phyloP scores from a whole-genome alignment of 1,284 basidiomycete species.

The Tylopilus sp. region DNA sequence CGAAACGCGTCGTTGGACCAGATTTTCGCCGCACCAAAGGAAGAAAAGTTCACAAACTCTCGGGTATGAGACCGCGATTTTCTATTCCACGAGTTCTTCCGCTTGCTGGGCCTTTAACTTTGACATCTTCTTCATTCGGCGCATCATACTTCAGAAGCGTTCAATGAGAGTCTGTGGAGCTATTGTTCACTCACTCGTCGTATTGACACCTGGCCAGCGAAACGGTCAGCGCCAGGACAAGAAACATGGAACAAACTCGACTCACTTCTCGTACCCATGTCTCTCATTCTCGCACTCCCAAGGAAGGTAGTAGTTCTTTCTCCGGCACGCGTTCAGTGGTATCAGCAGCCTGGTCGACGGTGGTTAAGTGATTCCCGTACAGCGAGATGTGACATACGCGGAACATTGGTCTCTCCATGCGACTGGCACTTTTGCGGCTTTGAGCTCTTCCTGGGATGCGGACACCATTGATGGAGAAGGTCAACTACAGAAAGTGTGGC shows the following conservation, averaged over 20 bases:
- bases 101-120: slow-evolving; percentile 66
- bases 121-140: slow-evolving; percentile 75
- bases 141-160: slow-evolving; percentile 58
- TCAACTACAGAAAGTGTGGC: slow-evolving; percentile 15
- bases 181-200: slow-evolving; percentile 71
- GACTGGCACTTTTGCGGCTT: slow-evolving; percentile 70
- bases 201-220: slow-evolving; percentile 69
- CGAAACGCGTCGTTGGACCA: slow-evolving; percentile 4
- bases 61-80: slow-evolving; percentile 15
- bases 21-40: neutral
- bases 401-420: slow-evolving; percentile 90
- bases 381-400: slow-evolving; percentile 54
- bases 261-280: slow-evolving; percentile 72
- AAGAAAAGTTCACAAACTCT: slow-evolving; percentile 10
- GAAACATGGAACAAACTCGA: neutral
- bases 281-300: slow-evolving; percentile 83
- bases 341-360: slow-evolving; percentile 62
- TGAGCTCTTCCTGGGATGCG: slow-evolving; percentile 78
- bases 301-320: slow-evolving; percentile 65
- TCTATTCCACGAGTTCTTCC: slow-evolving; percentile 43
- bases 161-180: slow-evolving; percentile 3
- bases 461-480: slow-evolving; percentile 49
- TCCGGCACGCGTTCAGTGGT: slow-evolving; percentile 78
- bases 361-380: neutral
- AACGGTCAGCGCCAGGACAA: slow-evolving; percentile 4